phyloP scores from a whole-genome alignment of 805 yeast genomes.

The Barnettozyma pratensis region DNA sequence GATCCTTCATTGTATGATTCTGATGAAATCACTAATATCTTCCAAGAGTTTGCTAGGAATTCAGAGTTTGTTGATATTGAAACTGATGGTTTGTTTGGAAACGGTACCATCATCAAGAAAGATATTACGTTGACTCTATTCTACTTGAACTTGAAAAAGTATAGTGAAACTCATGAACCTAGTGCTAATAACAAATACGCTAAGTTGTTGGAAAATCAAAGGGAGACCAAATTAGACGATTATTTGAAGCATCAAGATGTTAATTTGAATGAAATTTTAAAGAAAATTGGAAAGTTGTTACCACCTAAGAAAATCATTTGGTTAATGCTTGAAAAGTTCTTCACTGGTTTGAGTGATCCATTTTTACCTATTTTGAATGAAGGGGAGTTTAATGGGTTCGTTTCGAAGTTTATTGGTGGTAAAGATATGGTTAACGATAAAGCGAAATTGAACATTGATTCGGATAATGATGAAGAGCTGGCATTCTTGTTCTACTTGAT shows the following conservation, averaged over 20 bases:
- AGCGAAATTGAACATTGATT: constrained; percentile 25
- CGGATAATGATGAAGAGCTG: constrained; percentile 10
- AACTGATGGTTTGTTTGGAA: constrained; percentile 20
- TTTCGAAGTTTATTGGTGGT: constrained; percentile 41
- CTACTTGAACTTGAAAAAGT: constrained; percentile 10
- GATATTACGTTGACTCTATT: constrained; percentile 15
- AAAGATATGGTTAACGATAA: constrained; percentile 22
- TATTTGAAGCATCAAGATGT: constrained; percentile 14
- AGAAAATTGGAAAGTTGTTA: constrained; percentile 33
- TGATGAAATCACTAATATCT: constrained; percentile 12
- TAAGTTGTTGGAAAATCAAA: constrained; percentile 14
- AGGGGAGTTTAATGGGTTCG: constrained; percentile 34
- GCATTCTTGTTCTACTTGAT: constrained; percentile 11
- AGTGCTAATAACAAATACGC: constrained; percentile 10
- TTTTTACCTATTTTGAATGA: constrained; percentile 66
- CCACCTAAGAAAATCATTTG: constrained; percentile 55
- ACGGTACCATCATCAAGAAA: constrained; percentile 13
- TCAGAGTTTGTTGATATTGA: constrained; percentile 13
- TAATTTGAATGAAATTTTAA: constrained; percentile 13
- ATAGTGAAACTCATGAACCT: neutral
- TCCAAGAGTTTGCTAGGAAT: constrained; percentile 12
- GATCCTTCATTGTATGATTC: constrained; percentile 15
- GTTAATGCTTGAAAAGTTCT: constrained; percentile 51
- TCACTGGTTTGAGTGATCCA: constrained; percentile 33
- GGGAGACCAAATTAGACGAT: constrained; percentile 12